These are phyloP conservation scores for Huntiella decipiens DNA, from an alignment of 2,329 filamentous ascomycete species.

Conservation along the genomic window DNA sequence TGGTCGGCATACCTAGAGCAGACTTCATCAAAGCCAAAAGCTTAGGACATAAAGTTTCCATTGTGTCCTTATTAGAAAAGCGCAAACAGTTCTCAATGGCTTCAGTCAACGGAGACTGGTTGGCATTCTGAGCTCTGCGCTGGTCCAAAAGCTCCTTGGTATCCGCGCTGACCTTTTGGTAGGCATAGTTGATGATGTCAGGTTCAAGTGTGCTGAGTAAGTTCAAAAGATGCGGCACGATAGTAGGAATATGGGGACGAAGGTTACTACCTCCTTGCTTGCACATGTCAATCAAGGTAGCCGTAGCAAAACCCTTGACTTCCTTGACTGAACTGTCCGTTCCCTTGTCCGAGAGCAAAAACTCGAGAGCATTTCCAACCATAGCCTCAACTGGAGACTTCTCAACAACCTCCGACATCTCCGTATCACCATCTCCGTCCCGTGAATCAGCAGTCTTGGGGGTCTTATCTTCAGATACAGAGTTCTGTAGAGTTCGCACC, in stretches of 20 bases:
- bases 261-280: constrained; percentile 72
- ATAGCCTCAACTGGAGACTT: constrained; percentile 55
- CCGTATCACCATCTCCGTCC: neutral
- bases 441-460: neutral
- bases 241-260: constrained; percentile 59
- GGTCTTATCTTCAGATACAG: constrained; percentile 29
- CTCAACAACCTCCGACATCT: neutral
- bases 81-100: constrained; percentile 81
- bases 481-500: constrained; percentile 68
- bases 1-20: constrained; percentile 79
- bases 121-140: constrained; percentile 61
- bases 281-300: constrained; percentile 70
- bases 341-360: constrained; percentile 72
- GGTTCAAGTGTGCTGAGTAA: constrained; percentile 78
- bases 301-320: constrained; percentile 65
- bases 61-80: constrained; percentile 58
- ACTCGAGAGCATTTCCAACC: constrained; percentile 74
- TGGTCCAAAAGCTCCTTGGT: constrained; percentile 84
- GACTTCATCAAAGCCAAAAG: constrained; percentile 67
- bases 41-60: constrained; percentile 51
- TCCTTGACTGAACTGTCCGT: constrained; percentile 79
- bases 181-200: constrained; percentile 77
- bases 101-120: constrained; percentile 76
- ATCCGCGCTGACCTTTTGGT: constrained; percentile 73
- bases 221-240: constrained; percentile 64